Base-by-base conservation (phyloP, 495 filamentous ascomycete species). In the Hypoxylon crocopeplum region DNA sequence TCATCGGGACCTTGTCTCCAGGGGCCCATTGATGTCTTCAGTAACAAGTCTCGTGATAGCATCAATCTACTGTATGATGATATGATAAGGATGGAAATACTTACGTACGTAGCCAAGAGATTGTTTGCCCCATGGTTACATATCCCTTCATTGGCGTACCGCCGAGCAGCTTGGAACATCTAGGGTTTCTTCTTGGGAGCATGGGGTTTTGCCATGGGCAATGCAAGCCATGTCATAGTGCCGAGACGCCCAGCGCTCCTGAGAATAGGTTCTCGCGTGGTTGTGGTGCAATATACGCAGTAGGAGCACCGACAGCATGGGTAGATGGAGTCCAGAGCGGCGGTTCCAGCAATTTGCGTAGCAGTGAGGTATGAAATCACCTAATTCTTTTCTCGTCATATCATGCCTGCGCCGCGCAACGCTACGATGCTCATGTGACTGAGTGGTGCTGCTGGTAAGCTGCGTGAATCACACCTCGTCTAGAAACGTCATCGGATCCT, bases 361-460 rank as follows among this genome's bases (percentile, higher is more conserved):
- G 24, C 8, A 27, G 24, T 27, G 3, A 27, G 24, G 33, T 27
- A 40, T 45, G 32, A 24, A 33, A 51, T 47, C 34, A 33, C 40
- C 10, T n/a, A 34, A 10, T 11, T 34, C 36, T 22, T 12, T 49
- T 12, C 15, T 47, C 20, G 41, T 51, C 36, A 38, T 40, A 36
- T 41, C 37, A 33, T 17, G 25, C 49, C 20, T 55, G 61, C 61
- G 41, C 30, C 38, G 41, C 38, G 48, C 40, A 29, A 38, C 36
- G 25, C 22, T n/a, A 34, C 10, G 15, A n/a, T 50, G 50, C 46
- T 64, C 61, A 64, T 64, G 61, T 64, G 61, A 64, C 61, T 19
- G 21, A 4, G 8, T 8, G 29, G 8, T 39, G 44, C 61, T 64
- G 61, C 57, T 42, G 55, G 54, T 59, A 59, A 64, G 59, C 61